A percentile compares a stretch with the other conserved stretches of the same genome.
phyloP scores from a whole-genome alignment of 2,329 filamentous ascomycete species.

The Xylaria sp. region DNA sequence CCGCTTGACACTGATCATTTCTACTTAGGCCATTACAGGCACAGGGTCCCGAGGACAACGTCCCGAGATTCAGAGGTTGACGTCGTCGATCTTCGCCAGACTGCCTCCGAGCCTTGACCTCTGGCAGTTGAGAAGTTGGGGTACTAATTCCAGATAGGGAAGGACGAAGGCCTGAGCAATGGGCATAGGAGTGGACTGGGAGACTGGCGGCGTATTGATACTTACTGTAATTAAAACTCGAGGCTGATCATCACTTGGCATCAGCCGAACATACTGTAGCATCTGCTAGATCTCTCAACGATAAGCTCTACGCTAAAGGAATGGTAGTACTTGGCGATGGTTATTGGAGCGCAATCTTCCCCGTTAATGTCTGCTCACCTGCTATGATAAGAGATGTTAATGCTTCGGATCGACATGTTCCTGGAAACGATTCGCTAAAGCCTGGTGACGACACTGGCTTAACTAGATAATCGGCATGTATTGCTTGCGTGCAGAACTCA shows the following conservation, averaged over 20 bases:
- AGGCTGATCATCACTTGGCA: conserved; percentile 42
- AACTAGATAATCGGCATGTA: conserved; percentile 20
- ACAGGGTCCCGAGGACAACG: neutral
- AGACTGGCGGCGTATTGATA: conserved; percentile 20
- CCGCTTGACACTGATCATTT: conserved; percentile 32
- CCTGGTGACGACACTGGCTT: conserved; percentile 11
- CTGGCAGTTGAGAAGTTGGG: conserved; percentile 17
- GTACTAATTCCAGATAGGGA: conserved; percentile 28
- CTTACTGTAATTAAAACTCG: conserved; percentile 30
- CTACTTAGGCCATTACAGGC: conserved; percentile 21
- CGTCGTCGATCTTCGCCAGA: conserved; percentile 26
- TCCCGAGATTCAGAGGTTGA: conserved; percentile 23
- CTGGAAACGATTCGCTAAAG: conserved; percentile 10
- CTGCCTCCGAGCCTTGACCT: conserved; percentile 21
- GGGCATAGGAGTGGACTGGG: neutral
- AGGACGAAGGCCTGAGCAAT: conserved; percentile 24
- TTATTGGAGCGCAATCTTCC: conserved; percentile 27
- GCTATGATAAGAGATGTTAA: conserved; percentile 25
- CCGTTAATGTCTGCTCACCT: conserved; percentile 26
- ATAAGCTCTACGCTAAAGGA: conserved; percentile 13
- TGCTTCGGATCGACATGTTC: conserved; percentile 25
- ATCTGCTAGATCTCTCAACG: conserved; percentile 36
- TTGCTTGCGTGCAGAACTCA: conserved; percentile 22
- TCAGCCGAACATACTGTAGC: conserved; percentile 19
- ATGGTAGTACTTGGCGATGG: conserved; percentile 15